These are phyloP conservation scores for Porcisia deanei DNA, from an alignment of 208 protist species.

Conservation along the genomic window DNA sequence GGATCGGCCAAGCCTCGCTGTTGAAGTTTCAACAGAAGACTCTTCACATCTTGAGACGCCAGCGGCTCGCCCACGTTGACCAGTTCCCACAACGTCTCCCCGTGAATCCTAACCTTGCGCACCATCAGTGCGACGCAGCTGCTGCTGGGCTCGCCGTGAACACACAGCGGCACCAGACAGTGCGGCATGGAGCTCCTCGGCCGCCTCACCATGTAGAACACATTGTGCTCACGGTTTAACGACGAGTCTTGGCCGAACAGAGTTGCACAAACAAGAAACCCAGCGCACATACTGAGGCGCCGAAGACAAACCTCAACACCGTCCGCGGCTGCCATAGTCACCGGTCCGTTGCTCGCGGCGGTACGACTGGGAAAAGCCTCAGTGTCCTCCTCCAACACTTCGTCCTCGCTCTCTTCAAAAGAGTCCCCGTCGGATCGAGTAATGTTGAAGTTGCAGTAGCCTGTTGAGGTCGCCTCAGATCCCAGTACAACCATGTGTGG, in stretches of 20 bases:
- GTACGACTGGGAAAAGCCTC: slow-evolving; percentile 20
- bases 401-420: slow-evolving; percentile 1
- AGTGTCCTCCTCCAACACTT: slow-evolving; percentile 21
- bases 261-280: slow-evolving; percentile 57
- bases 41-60: slow-evolving; percentile 51
- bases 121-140: slow-evolving; percentile 74
- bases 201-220: slow-evolving; percentile 66
- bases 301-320: slow-evolving; percentile 61
- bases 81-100: slow-evolving; percentile 66
- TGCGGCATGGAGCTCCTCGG: slow-evolving; percentile 40
- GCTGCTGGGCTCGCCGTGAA: slow-evolving; percentile 29
- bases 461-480: slow-evolving; percentile 30
- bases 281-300: slow-evolving; percentile 45
- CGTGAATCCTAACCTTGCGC: slow-evolving; percentile 47
- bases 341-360: slow-evolving; percentile 30
- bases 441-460: slow-evolving; percentile 62
- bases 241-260: slow-evolving; percentile 51
- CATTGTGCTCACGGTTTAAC: slow-evolving; percentile 38
- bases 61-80: slow-evolving; percentile 67
- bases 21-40: slow-evolving; percentile 54
- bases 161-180: slow-evolving; percentile 55
- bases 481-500: slow-evolving; percentile 64
- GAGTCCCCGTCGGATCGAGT: slow-evolving; percentile 17
- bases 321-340: slow-evolving; percentile 63
- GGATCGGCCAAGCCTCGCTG: slow-evolving; percentile 60